Conservation (phyloP, 768 basidiomycete species). For the Lentinula aciculospora region DNA sequence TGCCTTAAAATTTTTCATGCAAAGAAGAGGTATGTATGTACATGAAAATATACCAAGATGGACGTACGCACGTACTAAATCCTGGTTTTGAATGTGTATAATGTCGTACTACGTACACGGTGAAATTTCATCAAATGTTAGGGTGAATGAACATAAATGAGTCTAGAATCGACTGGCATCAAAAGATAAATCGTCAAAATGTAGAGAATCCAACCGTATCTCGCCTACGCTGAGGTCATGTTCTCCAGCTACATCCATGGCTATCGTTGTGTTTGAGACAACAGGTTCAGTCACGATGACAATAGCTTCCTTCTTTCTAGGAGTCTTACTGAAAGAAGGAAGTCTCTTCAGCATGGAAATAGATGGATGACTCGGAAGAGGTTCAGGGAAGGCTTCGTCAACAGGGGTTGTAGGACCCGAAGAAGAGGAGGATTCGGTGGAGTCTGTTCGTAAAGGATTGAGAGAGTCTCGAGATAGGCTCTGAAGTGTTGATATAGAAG, state of each 20-base stretch:
- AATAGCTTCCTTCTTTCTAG: neutral
- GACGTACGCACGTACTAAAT: neutral
- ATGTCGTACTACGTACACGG: no score
- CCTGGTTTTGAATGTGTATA: neutral
- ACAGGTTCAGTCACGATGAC: neutral
- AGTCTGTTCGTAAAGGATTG: slow-evolving; percentile 14
- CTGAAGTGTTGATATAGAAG: slow-evolving; percentile 11
- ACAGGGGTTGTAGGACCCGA: slow-evolving; percentile 8
- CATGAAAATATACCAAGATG: neutral
- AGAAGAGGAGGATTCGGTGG: slow-evolving; percentile 7
- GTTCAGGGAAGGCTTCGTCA: neutral
- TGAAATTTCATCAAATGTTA: neutral
- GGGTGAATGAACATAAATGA: neutral
- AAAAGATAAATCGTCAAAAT: slow-evolving; percentile 43
- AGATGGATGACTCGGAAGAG: neutral
- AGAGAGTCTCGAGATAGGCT: slow-evolving; percentile 19
- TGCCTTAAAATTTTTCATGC: neutral
- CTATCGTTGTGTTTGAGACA: neutral
- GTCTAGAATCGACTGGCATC: slow-evolving; percentile 33
- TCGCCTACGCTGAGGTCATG: slow-evolving; percentile 31
- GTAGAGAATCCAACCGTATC: slow-evolving; percentile 43
- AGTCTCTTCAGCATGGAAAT: slow-evolving; percentile 4
- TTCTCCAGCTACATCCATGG: neutral
- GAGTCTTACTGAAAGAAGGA: slow-evolving; percentile 1
- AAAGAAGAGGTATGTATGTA: neutral